Evolutionary conservation across 495 filamentous ascomycete genomes (phyloP), one percentile per base, ranked within the genome.

Genomic region (Hypoxylon rickii): DNA sequence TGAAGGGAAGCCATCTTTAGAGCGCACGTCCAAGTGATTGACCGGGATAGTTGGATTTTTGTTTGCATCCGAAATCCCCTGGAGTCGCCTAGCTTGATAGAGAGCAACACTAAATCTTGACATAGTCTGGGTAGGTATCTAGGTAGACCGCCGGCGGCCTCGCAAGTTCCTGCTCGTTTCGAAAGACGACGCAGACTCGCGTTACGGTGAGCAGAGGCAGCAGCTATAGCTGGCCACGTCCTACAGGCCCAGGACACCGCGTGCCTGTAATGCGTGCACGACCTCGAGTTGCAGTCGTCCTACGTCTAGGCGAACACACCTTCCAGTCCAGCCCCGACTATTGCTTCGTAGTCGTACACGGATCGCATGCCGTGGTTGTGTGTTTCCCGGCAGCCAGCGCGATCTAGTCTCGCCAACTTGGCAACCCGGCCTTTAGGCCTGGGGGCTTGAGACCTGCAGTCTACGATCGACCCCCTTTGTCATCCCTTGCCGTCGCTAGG

Each of bases 401-500:
- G 51, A 55, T 55, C 45, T 26, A 15, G 17, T 12, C 2, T 55
- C 44, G 40, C 41, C n/a, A n/a, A n/a, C 17, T 51, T 38, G 50
- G 40, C 26, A 48, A 21, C 16, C 21, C 26, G 22, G 32, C 20
- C 7, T 22, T 13, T 11, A 8, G 5, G 18, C 20, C 24, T 3
- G 18, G 16, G 18, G 19, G 3, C 6, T 21, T 46, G 26, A 41
- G 51, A 55, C 57, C 34, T 51, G 20, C 33, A 46, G 24, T 39
- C 40, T 7, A 45, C 22, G 22, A 45, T 24, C 38, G 33, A 22
- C 13, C 19, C 13, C 36, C 32, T 39, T 43, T 7, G 1, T n/a
- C 7, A 7, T 10, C 19, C 3, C 32, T 40, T 36, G 42, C 22
- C 24, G 24, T 29, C 24, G 24, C 24, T 29, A 29, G 24, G 4